These are phyloP conservation scores for Apiotrichum siamense DNA, from an alignment of 1,284 basidiomycete genomes.

Conservation along the genomic window DNA sequence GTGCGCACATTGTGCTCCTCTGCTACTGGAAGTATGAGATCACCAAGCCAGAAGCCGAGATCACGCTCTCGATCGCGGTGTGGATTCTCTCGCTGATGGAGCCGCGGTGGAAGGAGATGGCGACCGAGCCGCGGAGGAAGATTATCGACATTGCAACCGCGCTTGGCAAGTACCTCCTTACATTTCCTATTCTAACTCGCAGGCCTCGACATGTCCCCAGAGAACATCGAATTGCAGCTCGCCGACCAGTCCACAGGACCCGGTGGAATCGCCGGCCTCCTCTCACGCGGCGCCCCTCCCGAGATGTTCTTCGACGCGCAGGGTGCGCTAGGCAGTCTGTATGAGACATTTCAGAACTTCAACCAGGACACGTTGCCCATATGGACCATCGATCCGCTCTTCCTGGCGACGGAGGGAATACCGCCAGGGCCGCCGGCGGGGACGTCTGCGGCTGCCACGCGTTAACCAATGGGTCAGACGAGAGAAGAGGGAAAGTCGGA, in stretches of 20 bases:
- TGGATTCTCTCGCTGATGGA: constrained; percentile 18
- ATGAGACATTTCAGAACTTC: constrained; percentile 10
- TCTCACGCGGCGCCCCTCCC: not conserved
- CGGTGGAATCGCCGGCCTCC: not conserved
- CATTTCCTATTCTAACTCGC: not conserved
- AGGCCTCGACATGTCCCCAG: constrained; percentile 2
- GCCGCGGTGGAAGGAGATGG: constrained; percentile 11
- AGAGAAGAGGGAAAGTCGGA: no score
- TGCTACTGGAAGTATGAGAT: constrained; percentile 19
- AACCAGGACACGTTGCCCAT: not conserved
- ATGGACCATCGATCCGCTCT: constrained; percentile 12
- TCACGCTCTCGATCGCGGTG: constrained; percentile 6
- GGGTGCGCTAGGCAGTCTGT: constrained; percentile 6
- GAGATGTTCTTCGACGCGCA: constrained; percentile 3
- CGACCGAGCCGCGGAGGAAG: constrained; percentile 8
- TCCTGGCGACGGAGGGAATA: constrained; percentile 7
- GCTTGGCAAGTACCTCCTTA: not conserved
- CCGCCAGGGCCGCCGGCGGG: no score
- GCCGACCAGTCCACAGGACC: not conserved
- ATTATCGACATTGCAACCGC: constrained; percentile 6
- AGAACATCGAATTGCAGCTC: not conserved
- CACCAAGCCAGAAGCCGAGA: constrained; percentile 17
- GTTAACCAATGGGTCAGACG: no score
- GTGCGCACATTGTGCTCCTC: constrained; percentile 19
- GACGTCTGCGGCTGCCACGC: no score